phyloP scores from a whole-genome alignment of 805 yeast species.

The Priceomyces melissophilus region DNA sequence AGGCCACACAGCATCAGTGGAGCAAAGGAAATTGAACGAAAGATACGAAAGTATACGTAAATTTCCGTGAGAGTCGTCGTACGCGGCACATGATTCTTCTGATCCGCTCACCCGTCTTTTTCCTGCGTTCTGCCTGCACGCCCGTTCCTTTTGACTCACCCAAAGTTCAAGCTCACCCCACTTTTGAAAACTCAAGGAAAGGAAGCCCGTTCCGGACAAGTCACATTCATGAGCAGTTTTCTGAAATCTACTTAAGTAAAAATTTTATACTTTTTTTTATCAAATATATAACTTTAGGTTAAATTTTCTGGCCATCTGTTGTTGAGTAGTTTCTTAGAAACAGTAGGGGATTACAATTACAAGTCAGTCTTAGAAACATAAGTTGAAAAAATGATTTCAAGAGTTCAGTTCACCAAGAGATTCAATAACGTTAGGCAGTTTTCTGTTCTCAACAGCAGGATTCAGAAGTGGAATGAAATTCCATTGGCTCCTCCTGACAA shows the following conservation, averaged over 20 bases:
- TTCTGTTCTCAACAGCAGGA: slow-evolving; percentile 8
- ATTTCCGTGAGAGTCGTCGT: background rate
- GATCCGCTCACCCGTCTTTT: slow-evolving; percentile 3
- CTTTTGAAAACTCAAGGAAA: background rate
- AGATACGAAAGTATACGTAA: background rate
- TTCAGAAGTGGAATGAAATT: slow-evolving; percentile 30
- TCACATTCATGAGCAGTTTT: no score
- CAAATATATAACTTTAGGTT: no score
- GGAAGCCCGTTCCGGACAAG: slow-evolving; percentile 4
- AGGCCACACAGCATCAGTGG: no score
- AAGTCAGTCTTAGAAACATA: background rate
- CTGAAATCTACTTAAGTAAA: no score
- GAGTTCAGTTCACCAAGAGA: slow-evolving; percentile 5
- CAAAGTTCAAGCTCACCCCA: slow-evolving; percentile 1
- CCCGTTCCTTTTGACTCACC: slow-evolving; percentile 1
- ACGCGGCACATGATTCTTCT: background rate
- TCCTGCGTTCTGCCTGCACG: background rate
- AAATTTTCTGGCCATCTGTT: no score
- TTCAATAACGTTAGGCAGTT: slow-evolving; percentile 7
- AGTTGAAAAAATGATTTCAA: slow-evolving; percentile 7
- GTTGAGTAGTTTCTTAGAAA: no score
- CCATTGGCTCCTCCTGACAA: slow-evolving; percentile 77
- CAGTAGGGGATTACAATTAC: no score
- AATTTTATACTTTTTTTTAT: no score
- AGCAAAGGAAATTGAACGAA: no score